Conservation (phyloP, 306 rosid genomes). For the Luffa aegyptiaca region DNA sequence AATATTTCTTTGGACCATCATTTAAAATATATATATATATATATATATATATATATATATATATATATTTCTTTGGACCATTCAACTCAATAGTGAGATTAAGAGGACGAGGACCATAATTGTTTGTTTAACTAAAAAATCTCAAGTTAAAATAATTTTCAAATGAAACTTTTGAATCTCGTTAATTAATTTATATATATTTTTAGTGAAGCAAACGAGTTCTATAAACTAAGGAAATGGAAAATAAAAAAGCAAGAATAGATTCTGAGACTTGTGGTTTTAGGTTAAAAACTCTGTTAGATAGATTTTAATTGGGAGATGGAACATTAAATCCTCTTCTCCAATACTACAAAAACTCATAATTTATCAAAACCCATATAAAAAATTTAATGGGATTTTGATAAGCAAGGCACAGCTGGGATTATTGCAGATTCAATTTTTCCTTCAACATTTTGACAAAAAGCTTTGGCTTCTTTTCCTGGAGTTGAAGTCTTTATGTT, state of each 20-base stretch:
- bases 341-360: not conserved
- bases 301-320: not conserved
- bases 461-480: not conserved
- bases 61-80: no score
- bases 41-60: no score
- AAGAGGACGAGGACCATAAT: no score
- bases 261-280: not conserved
- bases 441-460: conserved; percentile 23
- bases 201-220: no score
- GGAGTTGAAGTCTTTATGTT: conserved; percentile 2
- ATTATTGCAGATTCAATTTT: not conserved
- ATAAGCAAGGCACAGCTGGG: conserved; percentile 28
- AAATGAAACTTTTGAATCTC: no score
- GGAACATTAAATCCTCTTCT: not conserved
- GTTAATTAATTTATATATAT: no score
- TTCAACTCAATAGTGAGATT: no score
- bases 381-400: not conserved
- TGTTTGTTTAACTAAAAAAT: no score
- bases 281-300: not conserved
- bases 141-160: no score
- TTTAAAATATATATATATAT: no score
- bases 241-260: not conserved
- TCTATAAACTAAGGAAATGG: no score
- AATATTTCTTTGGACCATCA: no score
- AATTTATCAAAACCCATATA: not conserved